phyloP scores from a whole-genome alignment of 148 eudicot species.

The Silene latifolia region DNA sequence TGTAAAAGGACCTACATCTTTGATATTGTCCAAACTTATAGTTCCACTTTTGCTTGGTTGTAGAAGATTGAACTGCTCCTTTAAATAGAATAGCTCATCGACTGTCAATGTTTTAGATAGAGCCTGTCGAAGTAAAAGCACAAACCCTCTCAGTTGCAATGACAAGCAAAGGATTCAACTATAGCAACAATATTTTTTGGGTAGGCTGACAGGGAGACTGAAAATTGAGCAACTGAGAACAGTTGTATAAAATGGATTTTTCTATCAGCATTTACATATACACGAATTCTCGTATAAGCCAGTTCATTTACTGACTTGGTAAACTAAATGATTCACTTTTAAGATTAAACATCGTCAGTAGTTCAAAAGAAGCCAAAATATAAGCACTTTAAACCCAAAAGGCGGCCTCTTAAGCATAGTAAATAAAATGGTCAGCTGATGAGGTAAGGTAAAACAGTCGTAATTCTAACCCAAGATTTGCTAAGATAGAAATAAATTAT shows the following conservation, averaged over 20 bases:
- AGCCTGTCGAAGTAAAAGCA: slow-evolving; percentile 51
- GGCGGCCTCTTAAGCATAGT: neutral
- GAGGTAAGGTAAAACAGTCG: neutral
- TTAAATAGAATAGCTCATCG: slow-evolving; percentile 70
- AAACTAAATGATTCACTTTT: neutral
- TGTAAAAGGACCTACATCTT: slow-evolving; percentile 47
- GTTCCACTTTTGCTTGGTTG: slow-evolving; percentile 83
- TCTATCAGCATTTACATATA: neutral
- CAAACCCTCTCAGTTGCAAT: neutral
- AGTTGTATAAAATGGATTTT: neutral
- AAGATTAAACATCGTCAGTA: neutral
- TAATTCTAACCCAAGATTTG: no score
- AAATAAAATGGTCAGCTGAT: neutral
- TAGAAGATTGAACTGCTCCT: slow-evolving; percentile 73
- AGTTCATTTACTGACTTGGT: neutral
- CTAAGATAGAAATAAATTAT: neutral
- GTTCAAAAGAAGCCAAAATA: neutral
- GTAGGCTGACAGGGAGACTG: neutral
- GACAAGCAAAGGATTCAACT: neutral
- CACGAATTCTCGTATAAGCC: neutral
- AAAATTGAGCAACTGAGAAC: neutral
- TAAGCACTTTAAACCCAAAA: neutral
- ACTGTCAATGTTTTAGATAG: slow-evolving; percentile 83
- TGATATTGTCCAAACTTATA: slow-evolving; percentile 79
- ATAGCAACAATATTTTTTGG: neutral